Percentiles rank a stretch among this genome's conserved stretches.
These are phyloP conservation scores for Abrus pulchellus DNA, from an alignment of 306 rosid genomes.

Conservation along the genomic window DNA sequence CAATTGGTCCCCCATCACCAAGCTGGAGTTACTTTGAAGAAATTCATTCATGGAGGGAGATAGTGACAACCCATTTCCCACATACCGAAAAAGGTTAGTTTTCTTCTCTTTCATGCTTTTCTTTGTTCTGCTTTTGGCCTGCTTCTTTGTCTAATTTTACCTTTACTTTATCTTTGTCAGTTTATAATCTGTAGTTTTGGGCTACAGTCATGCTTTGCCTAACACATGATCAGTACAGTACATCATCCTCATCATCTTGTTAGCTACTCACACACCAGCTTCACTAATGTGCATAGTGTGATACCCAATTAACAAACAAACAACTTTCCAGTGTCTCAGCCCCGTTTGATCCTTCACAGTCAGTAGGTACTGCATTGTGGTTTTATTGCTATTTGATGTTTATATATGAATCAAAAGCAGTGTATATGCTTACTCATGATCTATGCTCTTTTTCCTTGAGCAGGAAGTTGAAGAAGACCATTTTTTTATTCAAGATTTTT, in stretches of 20 bases:
- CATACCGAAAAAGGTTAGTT: conserved; percentile 88
- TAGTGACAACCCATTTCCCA: conserved; percentile 88
- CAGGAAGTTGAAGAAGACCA: conserved; percentile 72
- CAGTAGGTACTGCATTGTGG: conserved; percentile 52
- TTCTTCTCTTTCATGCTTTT: conserved; percentile 57
- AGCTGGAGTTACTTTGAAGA: conserved; percentile 73
- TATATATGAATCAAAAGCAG: conserved; percentile 36
- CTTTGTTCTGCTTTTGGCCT: conserved; percentile 69
- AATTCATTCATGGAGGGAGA: conserved; percentile 64
- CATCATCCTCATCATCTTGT: conserved; percentile 63
- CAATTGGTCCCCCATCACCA: conserved; percentile 80
- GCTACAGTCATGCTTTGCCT: conserved; percentile 59
- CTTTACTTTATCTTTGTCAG: conserved; percentile 67
- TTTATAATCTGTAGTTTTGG: conserved; percentile 63
- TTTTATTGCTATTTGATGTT: conserved; percentile 37
- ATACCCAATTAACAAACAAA: conserved; percentile 56
- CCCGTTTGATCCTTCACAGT: conserved; percentile 42
- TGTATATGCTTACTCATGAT: conserved; percentile 50
- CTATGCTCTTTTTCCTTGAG: conserved; percentile 49
- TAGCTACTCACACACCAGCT: conserved; percentile 56
- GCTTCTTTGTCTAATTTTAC: conserved; percentile 68
- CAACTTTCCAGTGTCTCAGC: conserved; percentile 55
- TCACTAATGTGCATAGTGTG: conserved; percentile 56
- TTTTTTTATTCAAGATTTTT: conserved; percentile 77
- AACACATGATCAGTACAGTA: conserved; percentile 60